Percentiles rank a stretch among this genome's conserved stretches.
These are phyloP conservation scores for Cadophora sp. DNA, from an alignment of 2,329 filamentous ascomycete genomes.

Conservation along the genomic window DNA sequence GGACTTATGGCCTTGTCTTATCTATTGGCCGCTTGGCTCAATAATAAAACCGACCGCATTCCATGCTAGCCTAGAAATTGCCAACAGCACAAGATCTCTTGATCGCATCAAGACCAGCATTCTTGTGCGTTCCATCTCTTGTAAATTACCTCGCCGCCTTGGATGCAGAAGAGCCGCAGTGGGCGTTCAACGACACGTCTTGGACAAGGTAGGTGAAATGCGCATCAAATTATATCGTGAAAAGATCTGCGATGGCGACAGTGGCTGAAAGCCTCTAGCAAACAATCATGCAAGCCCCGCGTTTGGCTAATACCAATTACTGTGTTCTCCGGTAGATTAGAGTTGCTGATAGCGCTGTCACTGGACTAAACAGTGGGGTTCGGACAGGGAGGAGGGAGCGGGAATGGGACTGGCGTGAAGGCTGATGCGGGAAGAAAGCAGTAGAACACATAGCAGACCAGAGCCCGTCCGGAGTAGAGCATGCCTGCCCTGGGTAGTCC, in stretches of 20 bases:
- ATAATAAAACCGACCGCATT: slow-evolving; percentile 5
- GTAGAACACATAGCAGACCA: background rate
- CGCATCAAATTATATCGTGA: background rate
- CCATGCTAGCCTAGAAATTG: background rate
- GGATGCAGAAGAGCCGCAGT: background rate
- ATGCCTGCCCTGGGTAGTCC: too few relatives aligned
- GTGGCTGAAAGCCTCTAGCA: background rate
- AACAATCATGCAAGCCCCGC: slow-evolving; percentile 7
- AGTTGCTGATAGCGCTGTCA: background rate
- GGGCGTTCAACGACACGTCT: background rate
- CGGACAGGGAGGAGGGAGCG: background rate
- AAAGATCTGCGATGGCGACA: slow-evolving; percentile 12
- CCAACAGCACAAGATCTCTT: slow-evolving; percentile 10
- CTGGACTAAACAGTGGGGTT: background rate
- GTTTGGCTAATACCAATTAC: slow-evolving; percentile 11
- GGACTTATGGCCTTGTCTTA: background rate
- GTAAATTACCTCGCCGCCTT: background rate
- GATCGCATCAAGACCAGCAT: slow-evolving; percentile 1
- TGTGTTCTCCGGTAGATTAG: background rate
- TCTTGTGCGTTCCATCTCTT: background rate
- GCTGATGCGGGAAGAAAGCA: background rate
- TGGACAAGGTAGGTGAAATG: background rate
- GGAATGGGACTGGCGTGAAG: background rate
- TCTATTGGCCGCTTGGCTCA: slow-evolving; percentile 7
- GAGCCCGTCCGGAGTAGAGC: too few relatives aligned